Percentiles rank a stretch among this genome's conserved stretches.
Conservation (phyloP, 140 eudicot genomes). For the Anethum foeniculum region DNA sequence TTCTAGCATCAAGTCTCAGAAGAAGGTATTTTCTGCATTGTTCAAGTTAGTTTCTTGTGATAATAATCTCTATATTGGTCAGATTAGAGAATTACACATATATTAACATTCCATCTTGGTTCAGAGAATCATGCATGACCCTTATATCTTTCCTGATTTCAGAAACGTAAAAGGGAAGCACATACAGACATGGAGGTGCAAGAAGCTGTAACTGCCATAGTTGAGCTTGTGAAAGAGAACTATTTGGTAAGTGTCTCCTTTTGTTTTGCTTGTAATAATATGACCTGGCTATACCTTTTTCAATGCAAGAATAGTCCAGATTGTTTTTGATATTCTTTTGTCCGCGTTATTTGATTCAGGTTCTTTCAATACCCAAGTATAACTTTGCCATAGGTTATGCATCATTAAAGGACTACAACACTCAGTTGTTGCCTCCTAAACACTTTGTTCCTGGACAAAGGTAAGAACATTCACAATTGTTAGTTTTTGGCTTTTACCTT, state of each 20-base stretch:
- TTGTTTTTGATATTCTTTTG: slow-evolving; percentile 4
- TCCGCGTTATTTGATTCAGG: slow-evolving; percentile 30
- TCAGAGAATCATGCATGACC: not conserved
- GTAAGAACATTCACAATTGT: slow-evolving; percentile 22
- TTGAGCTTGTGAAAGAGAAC: slow-evolving; percentile 80
- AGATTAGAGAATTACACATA: not conserved
- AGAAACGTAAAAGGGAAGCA: slow-evolving; percentile 76
- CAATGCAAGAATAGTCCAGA: slow-evolving; percentile 7
- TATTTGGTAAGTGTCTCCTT: slow-evolving; percentile 49
- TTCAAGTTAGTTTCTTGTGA: not conserved
- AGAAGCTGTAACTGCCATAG: slow-evolving; percentile 64
- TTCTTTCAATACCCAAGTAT: slow-evolving; percentile 66
- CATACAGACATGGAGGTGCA: slow-evolving; percentile 65
- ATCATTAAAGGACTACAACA: slow-evolving; percentile 72
- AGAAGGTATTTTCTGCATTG: slow-evolving; percentile 39
- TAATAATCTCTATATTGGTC: not conserved
- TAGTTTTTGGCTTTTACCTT: not conserved
- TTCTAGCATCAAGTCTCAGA: slow-evolving; percentile 29
- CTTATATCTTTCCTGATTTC: slow-evolving; percentile 14
- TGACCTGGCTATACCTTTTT: not conserved
- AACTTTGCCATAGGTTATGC: slow-evolving; percentile 71
- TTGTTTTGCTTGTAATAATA: not conserved
- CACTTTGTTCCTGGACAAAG: slow-evolving; percentile 61
- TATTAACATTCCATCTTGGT: not conserved
- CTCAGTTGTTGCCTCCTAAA: slow-evolving; percentile 49